Base-by-base conservation (phyloP, 2,329 filamentous ascomycete species). In the Phaeosphaeriaceae sp. region DNA sequence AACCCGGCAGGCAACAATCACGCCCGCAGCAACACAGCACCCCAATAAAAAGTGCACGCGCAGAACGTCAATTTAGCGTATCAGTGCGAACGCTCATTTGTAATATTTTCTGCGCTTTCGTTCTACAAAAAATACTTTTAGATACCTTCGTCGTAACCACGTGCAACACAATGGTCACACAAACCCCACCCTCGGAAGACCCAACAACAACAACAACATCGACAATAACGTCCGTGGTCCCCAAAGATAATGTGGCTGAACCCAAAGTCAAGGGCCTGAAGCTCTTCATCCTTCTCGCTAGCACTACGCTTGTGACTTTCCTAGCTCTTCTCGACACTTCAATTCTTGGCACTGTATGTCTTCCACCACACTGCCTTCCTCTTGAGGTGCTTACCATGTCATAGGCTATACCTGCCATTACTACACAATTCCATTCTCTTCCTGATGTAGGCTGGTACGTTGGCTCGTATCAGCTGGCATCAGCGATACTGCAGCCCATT, bases 391-490 rank as follows among this genome's bases (percentile, higher is more conserved):
- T 62, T 2, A 66, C 1, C n/a, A 13, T 36, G 2, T 1, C 10
- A 1, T 21, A 72, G 68, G 69, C 70, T 1, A 69, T 71, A 22
- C 68, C 68, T 2, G 54, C 49, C 6, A 72, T 72, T 11, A 72
- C 70, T 7, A 63, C 52, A 13, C 53, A 71, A 1, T 73, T 72
- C 53, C 62, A 68, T 19, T 65, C 67, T 2, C 65, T 72, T 1
- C 19, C 56, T 21, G 71, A 73, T 46, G 59, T 69, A 0, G 70
- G 69, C 6, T 73, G 69, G 70, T 73, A 73, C 20, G 51, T 62
- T 9, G 61, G 63, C 6, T 64, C 67, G 2, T 73, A 71, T 54
- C 61, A 52, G 2, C 61, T 73, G 24, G 61, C 51, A 17, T 46
- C 55, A 21, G 65, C 68, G 20, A 60, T 62, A 1, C 53, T 69